phyloP scores from a whole-genome alignment of 176 grass and related monocot genomes.

The Coix lacrymajobi region DNA sequence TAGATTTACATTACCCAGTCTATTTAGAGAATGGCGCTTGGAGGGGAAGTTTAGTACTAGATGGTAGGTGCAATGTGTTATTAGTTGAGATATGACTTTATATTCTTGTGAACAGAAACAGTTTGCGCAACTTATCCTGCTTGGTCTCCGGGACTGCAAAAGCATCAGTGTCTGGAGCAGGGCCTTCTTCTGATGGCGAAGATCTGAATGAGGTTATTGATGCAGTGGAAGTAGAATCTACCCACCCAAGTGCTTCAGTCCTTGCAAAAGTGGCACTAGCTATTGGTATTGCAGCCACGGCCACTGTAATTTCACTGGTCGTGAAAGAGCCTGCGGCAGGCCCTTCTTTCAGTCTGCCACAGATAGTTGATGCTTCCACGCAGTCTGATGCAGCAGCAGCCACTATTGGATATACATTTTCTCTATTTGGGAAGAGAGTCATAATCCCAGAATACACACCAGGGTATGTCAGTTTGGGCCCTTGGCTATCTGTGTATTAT shows the following conservation, averaged over 20 bases:
- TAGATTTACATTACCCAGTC: background rate
- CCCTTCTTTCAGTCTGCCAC: conserved; percentile 55
- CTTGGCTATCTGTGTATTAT: background rate
- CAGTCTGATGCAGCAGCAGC: conserved; percentile 34
- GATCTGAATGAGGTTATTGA: conserved; percentile 44
- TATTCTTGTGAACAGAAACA: conserved; percentile 4
- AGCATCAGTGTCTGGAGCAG: conserved; percentile 34
- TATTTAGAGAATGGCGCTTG: background rate
- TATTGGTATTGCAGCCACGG: conserved; percentile 51
- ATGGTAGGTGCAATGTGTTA: background rate
- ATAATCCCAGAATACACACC: conserved; percentile 72
- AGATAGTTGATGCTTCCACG: conserved; percentile 52
- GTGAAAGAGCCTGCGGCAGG: conserved; percentile 42
- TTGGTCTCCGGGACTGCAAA: background rate
- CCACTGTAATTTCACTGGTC: conserved; percentile 45
- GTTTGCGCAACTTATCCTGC: conserved; percentile 21
- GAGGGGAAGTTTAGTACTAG: background rate
- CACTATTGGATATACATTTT: conserved; percentile 50
- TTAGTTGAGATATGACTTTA: conserved; percentile 5
- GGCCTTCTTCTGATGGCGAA: conserved; percentile 31
- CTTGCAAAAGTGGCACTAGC: conserved; percentile 61
- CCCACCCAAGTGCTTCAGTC: conserved; percentile 29
- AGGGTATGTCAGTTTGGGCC: conserved; percentile 44
- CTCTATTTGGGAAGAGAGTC: conserved; percentile 60
- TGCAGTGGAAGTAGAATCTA: conserved; percentile 36